Percentiles rank a stretch among this genome's conserved stretches.
These are phyloP conservation scores for Entomophthora muscae DNA, from an alignment of 371 early-diverging fungal genomes.

Conservation along the genomic window DNA sequence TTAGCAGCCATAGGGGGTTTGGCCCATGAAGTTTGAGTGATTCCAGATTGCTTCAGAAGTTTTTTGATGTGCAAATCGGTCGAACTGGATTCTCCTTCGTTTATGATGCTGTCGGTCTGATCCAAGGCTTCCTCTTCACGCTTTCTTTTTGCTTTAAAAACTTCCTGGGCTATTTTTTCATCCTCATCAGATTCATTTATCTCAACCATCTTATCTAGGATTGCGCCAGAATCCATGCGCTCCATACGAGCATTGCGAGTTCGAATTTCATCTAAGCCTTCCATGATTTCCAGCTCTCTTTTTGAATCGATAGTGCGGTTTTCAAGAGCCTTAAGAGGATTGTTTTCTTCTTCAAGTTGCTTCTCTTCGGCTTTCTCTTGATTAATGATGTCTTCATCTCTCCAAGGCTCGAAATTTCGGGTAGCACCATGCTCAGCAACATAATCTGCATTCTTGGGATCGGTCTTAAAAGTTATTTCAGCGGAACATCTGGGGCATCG, in stretches of 20 bases:
- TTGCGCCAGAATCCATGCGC: slow-evolving; percentile 31
- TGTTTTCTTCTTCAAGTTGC: slow-evolving; percentile 61
- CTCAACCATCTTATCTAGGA: background rate
- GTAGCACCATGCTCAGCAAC: slow-evolving; percentile 82
- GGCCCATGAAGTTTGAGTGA: background rate
- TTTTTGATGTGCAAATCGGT: background rate
- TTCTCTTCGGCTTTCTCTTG: slow-evolving; percentile 28
- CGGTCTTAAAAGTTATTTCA: slow-evolving; percentile 95
- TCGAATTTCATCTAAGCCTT: slow-evolving; percentile 86
- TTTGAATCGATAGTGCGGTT: slow-evolving; percentile 82
- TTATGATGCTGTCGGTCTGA: background rate
- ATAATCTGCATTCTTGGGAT: slow-evolving; percentile 92
- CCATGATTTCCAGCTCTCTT: slow-evolving; percentile 91
- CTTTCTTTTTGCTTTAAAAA: background rate
- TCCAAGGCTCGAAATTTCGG: slow-evolving; percentile 92
- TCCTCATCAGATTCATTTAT: slow-evolving; percentile 1
- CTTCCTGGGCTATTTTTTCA: background rate
- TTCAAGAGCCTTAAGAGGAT: slow-evolving; percentile 88
- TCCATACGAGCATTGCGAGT: slow-evolving; percentile 71
- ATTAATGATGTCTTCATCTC: slow-evolving; percentile 39
- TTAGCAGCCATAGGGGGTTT: background rate
- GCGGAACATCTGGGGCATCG: slow-evolving; percentile 88
- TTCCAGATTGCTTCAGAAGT: background rate
- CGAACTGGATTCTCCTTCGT: background rate
- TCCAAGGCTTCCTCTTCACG: background rate